Conservation (phyloP, 208 protist species). For the Crithidia mellificae region DNA sequence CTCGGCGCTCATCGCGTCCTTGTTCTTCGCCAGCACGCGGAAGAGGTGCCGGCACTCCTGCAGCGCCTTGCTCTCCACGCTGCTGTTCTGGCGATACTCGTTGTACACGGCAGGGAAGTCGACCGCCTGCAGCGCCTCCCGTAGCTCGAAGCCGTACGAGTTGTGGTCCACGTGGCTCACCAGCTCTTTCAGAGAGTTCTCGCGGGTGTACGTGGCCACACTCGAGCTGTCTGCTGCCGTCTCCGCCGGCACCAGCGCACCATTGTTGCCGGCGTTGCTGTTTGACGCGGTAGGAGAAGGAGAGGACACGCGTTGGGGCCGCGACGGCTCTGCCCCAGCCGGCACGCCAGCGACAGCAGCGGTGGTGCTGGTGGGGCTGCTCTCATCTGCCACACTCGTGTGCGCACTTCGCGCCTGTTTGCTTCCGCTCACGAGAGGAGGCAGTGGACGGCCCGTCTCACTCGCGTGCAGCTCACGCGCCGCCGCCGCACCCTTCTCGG, state of each 20-base stretch:
- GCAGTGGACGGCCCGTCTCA: too few relatives aligned
- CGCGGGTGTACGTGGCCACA: not conserved
- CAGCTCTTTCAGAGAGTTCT: slow-evolving; percentile 18
- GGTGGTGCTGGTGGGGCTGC: not conserved
- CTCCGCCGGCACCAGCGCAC: not conserved
- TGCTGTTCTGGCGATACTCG: slow-evolving; percentile 13
- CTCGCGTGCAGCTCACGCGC: too few relatives aligned
- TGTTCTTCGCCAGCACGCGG: slow-evolving; percentile 40
- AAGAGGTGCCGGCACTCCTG: slow-evolving; percentile 45
- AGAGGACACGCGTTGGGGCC: not conserved
- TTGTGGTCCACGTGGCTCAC: slow-evolving; percentile 26
- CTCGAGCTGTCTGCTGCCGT: not conserved
- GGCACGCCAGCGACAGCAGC: too few relatives aligned
- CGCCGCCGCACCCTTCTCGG: too few relatives aligned
- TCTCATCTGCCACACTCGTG: too few relatives aligned
- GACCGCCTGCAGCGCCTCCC: slow-evolving; percentile 14
- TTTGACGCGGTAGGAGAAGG: not conserved
- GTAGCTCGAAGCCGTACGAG: slow-evolving; percentile 24
- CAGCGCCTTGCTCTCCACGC: slow-evolving; percentile 9
- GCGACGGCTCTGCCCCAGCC: too few relatives aligned
- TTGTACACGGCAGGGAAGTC: slow-evolving; percentile 20
- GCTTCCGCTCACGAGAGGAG: too few relatives aligned
- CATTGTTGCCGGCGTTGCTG: not conserved
- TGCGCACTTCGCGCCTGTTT: too few relatives aligned
- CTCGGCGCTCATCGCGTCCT: slow-evolving; percentile 43